Base-by-base conservation (phyloP, 306 rosid genomes). In the Cicer bijugum region DNA sequence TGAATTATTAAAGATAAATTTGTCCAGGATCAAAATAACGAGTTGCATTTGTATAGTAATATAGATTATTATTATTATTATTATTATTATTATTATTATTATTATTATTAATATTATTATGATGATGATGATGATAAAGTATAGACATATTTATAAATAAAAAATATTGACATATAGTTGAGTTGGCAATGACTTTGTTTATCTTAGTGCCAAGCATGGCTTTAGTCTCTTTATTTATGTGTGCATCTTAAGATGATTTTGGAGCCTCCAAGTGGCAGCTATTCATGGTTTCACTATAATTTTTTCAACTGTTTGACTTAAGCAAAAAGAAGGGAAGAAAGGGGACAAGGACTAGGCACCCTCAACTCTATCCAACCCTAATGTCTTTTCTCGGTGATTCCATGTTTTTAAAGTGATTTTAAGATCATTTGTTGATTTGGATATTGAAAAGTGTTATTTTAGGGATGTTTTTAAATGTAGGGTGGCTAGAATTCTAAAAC, bases 211-310 rank as follows among this genome's bases (percentile, higher is more conserved):
- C 39, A 75, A 72, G 70, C 85, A 71, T 74, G 79, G 65, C 62
- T 55, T 66, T 38, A 8, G 64, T 63, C 68, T 67, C 55, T 50
- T 69, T 35, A 80, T 65, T 69, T 46, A 77, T 77, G 76, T 75
- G 76, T 46, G 74, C 74, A 44, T 83, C 12, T 67, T 53, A 48
- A 67, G 80, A 59, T 80, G 66, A 67, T 63, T 86, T 67, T 72
- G 75, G 85, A 47, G 88, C 80, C 85, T 91, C 96, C 97, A 91
- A 14, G 79, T 91, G 97, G 97, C 93, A 81, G 14, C 53, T 33
- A 9, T 66, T 74, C 71, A 46, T 67, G 88, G 85, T 45, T 70
- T 78, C 65, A 69, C 16, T 51, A 73, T 76, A 60, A 58, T 53
- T 38, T 15, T 75, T 80, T 87, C 89, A 65, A 82, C 52, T 75